These are phyloP conservation scores for Sphaerobolus stellatus DNA, from an alignment of 1,284 basidiomycete species.

Conservation along the genomic window DNA sequence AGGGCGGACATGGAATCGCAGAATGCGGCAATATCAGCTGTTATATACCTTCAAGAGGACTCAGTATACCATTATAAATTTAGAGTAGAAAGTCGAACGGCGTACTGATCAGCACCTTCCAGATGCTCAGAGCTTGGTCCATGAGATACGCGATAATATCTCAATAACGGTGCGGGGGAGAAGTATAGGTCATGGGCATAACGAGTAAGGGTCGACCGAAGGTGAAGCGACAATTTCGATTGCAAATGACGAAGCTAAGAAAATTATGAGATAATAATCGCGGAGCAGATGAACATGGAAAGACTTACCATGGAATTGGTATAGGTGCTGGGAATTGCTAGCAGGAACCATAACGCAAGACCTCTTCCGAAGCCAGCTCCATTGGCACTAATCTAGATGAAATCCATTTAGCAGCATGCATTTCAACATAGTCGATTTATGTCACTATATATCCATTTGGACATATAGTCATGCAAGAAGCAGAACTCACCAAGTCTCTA, in stretches of 20 bases:
- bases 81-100: neutral
- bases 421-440: neutral
- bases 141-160: slow-evolving; percentile 65
- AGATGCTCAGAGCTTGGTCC: slow-evolving; percentile 44
- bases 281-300: neutral
- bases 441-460: too few species aligned
- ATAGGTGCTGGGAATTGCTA: slow-evolving; percentile 92
- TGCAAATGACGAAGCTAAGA: slow-evolving; percentile 87
- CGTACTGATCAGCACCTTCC: slow-evolving; percentile 75
- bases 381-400: slow-evolving; percentile 71
- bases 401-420: neutral
- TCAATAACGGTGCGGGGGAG: slow-evolving; percentile 63
- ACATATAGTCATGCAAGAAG: too few species aligned
- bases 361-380: slow-evolving; percentile 83
- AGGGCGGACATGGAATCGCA: slow-evolving; percentile 85
- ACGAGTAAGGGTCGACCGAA: slow-evolving; percentile 85
- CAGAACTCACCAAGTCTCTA: slow-evolving; percentile 66
- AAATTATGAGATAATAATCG: slow-evolving; percentile 11
- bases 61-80: neutral
- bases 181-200: slow-evolving; percentile 95
- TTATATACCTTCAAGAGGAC: slow-evolving; percentile 63
- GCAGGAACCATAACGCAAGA: slow-evolving; percentile 84
- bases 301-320: slow-evolving; percentile 87
- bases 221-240: slow-evolving; percentile 81
- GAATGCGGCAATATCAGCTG: slow-evolving; percentile 90